Evolutionary conservation across 2,329 filamentous ascomycete species (phyloP).

Genomic region (Pezizomycotina sp.): DNA sequence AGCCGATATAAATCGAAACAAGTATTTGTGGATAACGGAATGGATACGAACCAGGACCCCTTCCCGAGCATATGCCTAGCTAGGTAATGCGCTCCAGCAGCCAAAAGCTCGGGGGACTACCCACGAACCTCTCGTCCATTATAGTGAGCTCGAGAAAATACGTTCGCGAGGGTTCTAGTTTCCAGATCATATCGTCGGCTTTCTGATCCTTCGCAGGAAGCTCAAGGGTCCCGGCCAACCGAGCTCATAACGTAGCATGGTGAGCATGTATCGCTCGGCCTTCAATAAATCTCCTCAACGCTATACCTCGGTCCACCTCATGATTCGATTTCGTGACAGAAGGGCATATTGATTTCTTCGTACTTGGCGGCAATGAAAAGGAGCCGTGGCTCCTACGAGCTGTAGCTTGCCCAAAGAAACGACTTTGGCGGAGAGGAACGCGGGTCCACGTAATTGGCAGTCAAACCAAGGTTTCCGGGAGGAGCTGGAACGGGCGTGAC

Average conservation of each 20-base stretch:
- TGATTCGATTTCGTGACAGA: conserved; percentile 91
- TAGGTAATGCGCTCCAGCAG: conserved; percentile 82
- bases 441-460: conserved; percentile 92
- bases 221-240: conserved; percentile 99
- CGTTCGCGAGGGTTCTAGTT: conserved; percentile 84
- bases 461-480: conserved; percentile 90
- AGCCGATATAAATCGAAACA: background rate
- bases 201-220: conserved; percentile 90
- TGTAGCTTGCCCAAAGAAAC: conserved; percentile 91
- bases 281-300: conserved; percentile 76
- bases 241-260: conserved; percentile 85
- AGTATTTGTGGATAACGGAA: background rate
- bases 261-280: conserved; percentile 95
- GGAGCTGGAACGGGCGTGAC: conserved; percentile 80
- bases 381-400: conserved; percentile 84
- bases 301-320: conserved; percentile 94
- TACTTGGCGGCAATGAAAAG: conserved; percentile 95
- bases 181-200: conserved; percentile 95
- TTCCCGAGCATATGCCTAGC: conserved; percentile 77
- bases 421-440: conserved; percentile 87
- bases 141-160: conserved; percentile 94
- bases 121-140: conserved; percentile 96
- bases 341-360: conserved; percentile 91
- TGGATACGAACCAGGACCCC: conserved; percentile 68
- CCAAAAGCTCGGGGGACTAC: conserved; percentile 76